These are phyloP conservation scores for Diaporthe ampelina DNA, from an alignment of 2,329 filamentous ascomycete species.

Conservation along the genomic window DNA sequence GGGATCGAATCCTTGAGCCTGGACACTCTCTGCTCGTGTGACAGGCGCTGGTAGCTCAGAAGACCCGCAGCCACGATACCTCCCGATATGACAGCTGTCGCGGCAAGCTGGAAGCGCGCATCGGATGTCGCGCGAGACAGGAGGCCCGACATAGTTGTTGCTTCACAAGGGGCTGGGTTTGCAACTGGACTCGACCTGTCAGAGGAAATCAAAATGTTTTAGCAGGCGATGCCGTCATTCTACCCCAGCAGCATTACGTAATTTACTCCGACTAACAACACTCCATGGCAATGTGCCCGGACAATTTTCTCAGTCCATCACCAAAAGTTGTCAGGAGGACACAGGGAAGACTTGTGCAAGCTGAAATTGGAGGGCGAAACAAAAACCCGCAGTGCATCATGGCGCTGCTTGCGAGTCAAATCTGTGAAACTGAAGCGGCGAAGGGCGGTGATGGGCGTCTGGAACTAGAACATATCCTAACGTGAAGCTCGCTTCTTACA, in stretches of 20 bases:
- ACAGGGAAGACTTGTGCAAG: not conserved
- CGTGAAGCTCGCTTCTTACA: too few relatives aligned
- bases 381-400: too few relatives aligned
- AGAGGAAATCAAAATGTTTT: slow-evolving; percentile 27
- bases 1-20: slow-evolving; percentile 74
- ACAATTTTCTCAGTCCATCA: too few relatives aligned
- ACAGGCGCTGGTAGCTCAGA: slow-evolving; percentile 73
- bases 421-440: too few relatives aligned
- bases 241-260: slow-evolving; percentile 12
- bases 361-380: not conserved
- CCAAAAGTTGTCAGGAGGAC: too few relatives aligned
- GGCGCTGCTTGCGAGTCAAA: too few relatives aligned
- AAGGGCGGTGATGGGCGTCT: too few relatives aligned
- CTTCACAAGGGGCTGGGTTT: not conserved
- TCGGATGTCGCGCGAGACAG: slow-evolving; percentile 59
- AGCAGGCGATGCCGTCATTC: slow-evolving; percentile 19
- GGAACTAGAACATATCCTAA: too few relatives aligned
- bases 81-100: slow-evolving; percentile 78
- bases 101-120: slow-evolving; percentile 73
- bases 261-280: not conserved
- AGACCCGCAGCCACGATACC: slow-evolving; percentile 72
- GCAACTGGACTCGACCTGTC: not conserved
- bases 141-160: slow-evolving; percentile 57
- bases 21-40: slow-evolving; percentile 66
- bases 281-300: too few relatives aligned